Evolutionary conservation across 805 yeast species (phyloP).

Genomic region (Candida nanaspora): DNA sequence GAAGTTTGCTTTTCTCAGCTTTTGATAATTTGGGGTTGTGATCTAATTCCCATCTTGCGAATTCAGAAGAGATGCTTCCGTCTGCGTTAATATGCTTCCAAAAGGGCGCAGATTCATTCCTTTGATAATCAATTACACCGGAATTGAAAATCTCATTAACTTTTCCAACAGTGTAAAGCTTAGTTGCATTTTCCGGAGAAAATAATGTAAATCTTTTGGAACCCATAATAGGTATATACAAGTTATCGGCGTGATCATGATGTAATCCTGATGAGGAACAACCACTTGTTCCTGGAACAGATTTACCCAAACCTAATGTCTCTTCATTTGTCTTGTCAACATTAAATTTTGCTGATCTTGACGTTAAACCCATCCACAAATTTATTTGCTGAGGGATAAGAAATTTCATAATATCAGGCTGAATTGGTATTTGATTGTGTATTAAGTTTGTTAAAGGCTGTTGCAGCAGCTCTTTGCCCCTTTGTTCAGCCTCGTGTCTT

Average conservation of each 20-base stretch:
- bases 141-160: conserved; percentile 45
- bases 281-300: conserved; percentile 40
- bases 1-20: conserved; percentile 18
- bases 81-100: conserved; percentile 61
- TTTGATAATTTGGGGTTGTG: conserved; percentile 1
- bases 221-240: conserved; percentile 57
- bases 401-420: conserved; percentile 32
- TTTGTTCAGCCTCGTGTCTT: conserved; percentile 27
- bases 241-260: conserved; percentile 76
- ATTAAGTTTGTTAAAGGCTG: conserved; percentile 50
- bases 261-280: conserved; percentile 70
- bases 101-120: conserved; percentile 46
- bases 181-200: conserved; percentile 54
- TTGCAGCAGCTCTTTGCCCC: conserved; percentile 47
- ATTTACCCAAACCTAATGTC: conserved; percentile 42
- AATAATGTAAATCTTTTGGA: conserved; percentile 59
- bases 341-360: conserved; percentile 2
- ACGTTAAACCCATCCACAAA: conserved; percentile 58
- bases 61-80: conserved; percentile 49
- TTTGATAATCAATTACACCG: conserved; percentile 60
- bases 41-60: conserved; percentile 35
- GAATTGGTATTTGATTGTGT: conserved; percentile 27
- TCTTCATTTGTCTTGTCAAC: conserved; percentile 10
- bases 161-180: conserved; percentile 58
- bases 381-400: conserved; percentile 66